Percentiles rank a stretch among this genome's conserved stretches.
phyloP scores from a whole-genome alignment of 495 filamentous ascomycete species.

The Lasiosphaeria hispida region DNA sequence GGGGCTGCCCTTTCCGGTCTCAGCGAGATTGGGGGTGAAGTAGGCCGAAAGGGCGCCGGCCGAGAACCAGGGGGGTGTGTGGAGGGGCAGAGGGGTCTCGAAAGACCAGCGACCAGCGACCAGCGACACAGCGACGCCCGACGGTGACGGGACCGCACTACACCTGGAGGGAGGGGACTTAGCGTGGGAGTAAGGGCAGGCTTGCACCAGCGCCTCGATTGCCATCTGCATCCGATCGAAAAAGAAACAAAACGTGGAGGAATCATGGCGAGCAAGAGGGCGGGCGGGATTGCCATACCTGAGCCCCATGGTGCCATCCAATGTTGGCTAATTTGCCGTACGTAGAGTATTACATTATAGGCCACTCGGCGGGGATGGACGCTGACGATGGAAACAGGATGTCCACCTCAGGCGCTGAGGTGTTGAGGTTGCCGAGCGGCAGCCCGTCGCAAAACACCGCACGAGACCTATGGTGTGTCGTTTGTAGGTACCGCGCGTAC shows the following conservation, averaged over 20 bases:
- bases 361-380: too few relatives aligned
- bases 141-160: neutral
- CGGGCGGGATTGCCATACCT: neutral
- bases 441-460: too few relatives aligned
- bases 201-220: neutral
- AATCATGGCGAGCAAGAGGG: too few relatives aligned
- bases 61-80: conserved; percentile 4
- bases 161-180: neutral
- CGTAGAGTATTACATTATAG: too few relatives aligned
- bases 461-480: too few relatives aligned
- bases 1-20: conserved; percentile 17
- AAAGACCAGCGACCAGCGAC: too few relatives aligned
- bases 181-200: too few relatives aligned
- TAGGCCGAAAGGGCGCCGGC: conserved; percentile 16
- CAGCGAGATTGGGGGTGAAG: conserved; percentile 22
- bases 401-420: too few relatives aligned
- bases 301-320: neutral
- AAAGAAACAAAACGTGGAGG: conserved; percentile 1
- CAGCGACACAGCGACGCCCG: neutral
- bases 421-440: too few relatives aligned
- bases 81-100: neutral
- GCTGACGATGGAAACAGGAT: too few relatives aligned
- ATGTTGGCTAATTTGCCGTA: neutral
- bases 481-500: too few relatives aligned
- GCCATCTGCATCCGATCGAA: conserved; percentile 9